Evolutionary conservation across 2,329 filamentous ascomycete genomes (phyloP).

Genomic region (Monilinia aucupariae): DNA sequence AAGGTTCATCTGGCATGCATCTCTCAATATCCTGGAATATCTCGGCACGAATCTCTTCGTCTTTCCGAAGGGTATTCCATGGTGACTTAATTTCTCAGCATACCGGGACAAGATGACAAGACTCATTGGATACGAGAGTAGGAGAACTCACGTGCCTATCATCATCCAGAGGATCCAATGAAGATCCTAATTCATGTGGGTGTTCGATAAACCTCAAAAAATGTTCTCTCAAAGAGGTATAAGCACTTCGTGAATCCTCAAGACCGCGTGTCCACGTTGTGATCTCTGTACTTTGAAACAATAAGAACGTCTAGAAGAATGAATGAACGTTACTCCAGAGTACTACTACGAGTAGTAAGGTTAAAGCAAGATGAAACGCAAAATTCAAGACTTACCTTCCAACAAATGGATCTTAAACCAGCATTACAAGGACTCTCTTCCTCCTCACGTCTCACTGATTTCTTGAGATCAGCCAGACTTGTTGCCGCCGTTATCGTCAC

Average conservation of each 20-base stretch:
- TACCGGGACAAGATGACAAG: not conserved
- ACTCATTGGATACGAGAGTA: not conserved
- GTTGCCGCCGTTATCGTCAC: constrained; percentile 53
- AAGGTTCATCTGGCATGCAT: constrained; percentile 81
- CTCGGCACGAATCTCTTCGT: constrained; percentile 78
- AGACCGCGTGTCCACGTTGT: constrained; percentile 65
- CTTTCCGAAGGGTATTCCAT: constrained; percentile 79
- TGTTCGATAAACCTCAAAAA: constrained; percentile 79
- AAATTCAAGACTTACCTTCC: constrained; percentile 60
- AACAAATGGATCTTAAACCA: constrained; percentile 80
- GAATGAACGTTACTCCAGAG: constrained; percentile 6
- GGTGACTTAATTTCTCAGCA: constrained; percentile 65
- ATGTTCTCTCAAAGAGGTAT: constrained; percentile 64
- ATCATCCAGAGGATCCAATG: constrained; percentile 79
- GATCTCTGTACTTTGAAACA: constrained; percentile 63
- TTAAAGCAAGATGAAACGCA: too few relatives aligned
- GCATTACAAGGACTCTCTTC: constrained; percentile 58
- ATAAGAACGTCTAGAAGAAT: constrained; percentile 61
- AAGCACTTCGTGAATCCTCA: constrained; percentile 65
- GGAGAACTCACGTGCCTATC: constrained; percentile 51
- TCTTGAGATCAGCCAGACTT: constrained; percentile 56
- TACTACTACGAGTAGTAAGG: too few relatives aligned
- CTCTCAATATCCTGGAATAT: constrained; percentile 92
- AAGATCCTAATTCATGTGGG: constrained; percentile 70
- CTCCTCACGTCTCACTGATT: constrained; percentile 57